phyloP scores from a whole-genome alignment of 805 yeast genomes.

The Nakazawaea wyomingensis region DNA sequence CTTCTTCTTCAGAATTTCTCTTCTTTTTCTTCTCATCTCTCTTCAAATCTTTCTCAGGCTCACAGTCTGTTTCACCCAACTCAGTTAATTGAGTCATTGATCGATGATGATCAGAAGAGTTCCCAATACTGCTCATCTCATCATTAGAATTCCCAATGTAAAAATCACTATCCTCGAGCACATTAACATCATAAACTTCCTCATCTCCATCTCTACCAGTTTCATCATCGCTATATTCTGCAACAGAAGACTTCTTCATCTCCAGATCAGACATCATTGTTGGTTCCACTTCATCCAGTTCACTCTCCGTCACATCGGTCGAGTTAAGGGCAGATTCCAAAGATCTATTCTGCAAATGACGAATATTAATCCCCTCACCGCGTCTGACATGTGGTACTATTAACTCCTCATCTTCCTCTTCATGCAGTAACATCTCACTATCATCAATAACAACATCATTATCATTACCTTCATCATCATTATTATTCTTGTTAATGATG shows the following conservation, averaged over 20 bases:
- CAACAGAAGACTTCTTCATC: conserved; percentile 13
- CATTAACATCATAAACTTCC: conserved; percentile 6
- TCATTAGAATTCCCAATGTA: conserved; percentile 8
- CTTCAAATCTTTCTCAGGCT: not conserved
- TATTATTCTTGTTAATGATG: not conserved
- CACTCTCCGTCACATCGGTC: conserved; percentile 16
- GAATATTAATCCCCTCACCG: too few species aligned
- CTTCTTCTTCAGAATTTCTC: too few species aligned
- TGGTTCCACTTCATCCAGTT: not conserved
- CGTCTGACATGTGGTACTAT: too few species aligned
- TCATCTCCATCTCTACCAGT: not conserved
- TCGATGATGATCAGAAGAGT: conserved; percentile 2
- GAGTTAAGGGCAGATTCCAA: conserved; percentile 3
- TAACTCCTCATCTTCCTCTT: too few species aligned
- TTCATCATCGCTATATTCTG: conserved; percentile 2
- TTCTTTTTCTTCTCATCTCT: too few species aligned
- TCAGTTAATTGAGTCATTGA: conserved; percentile 14
- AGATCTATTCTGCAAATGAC: not conserved
- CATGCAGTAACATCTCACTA: too few species aligned
- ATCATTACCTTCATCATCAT: too few species aligned
- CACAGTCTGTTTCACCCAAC: not conserved
- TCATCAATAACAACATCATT: too few species aligned
- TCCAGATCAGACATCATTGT: conserved; percentile 6
- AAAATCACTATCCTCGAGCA: conserved; percentile 10
- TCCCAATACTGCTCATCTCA: conserved; percentile 1